Conservation (phyloP, 1,284 basidiomycete genomes). For the Ceratobasidium sp. region DNA sequence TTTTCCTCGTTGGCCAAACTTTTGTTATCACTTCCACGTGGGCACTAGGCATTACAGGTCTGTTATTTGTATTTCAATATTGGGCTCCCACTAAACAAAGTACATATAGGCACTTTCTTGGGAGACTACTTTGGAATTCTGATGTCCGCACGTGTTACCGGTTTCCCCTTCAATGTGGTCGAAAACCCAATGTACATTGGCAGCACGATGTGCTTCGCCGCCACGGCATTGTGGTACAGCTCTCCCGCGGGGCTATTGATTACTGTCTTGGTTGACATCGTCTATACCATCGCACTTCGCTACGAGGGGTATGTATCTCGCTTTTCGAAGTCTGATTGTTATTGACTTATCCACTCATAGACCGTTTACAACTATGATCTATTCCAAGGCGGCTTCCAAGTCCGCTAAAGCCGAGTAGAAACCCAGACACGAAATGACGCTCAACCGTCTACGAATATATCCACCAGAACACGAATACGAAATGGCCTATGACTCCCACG, state of each 20-base stretch:
- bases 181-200: conserved; percentile 97
- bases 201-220: conserved; percentile 87
- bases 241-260: conserved; percentile 83
- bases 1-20: conserved; percentile 81
- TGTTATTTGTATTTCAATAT: conserved; percentile 50
- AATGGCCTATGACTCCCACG: conserved; percentile 37
- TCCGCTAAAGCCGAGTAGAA: conserved; percentile 24
- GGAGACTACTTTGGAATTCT: conserved; percentile 99
- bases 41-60: conserved; percentile 90
- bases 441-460: conserved; percentile 36
- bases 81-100: too few relatives aligned
- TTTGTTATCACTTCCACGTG: conserved; percentile 92
- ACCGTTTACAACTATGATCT: conserved; percentile 87
- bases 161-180: conserved; percentile 96
- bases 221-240: conserved; percentile 87
- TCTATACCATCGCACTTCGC: conserved; percentile 84
- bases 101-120: conserved; percentile 74
- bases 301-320: conserved; percentile 79
- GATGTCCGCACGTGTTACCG: conserved; percentile 87
- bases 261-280: conserved; percentile 81
- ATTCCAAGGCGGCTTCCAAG: conserved; percentile 65
- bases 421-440: conserved; percentile 5
- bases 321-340: conserved; percentile 34
- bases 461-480: conserved; percentile 16
- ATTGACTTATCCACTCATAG: conserved; percentile 57